Evolutionary conservation across 495 filamentous ascomycete species (phyloP).

Genomic region (Terfezia boudieri): DNA sequence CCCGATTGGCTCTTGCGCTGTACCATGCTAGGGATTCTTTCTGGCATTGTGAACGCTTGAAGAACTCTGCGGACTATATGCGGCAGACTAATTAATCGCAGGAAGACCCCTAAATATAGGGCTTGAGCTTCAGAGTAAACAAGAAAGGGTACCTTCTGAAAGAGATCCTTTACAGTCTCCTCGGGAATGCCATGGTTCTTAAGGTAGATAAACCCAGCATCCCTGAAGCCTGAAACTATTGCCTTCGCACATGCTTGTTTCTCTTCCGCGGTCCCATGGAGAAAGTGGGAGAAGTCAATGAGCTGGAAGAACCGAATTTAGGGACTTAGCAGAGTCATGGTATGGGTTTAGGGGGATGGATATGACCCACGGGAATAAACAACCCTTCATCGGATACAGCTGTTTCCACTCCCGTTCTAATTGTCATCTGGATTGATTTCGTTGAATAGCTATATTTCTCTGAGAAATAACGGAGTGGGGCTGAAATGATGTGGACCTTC

Average conservation of each 20-base stretch:
- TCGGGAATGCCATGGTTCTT: conserved; percentile 50
- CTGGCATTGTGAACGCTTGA: conserved; percentile 40
- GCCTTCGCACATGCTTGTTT: conserved; percentile 43
- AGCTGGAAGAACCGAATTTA: conserved; percentile 30
- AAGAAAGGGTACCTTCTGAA: conserved; percentile 23
- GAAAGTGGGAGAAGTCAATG: conserved; percentile 65
- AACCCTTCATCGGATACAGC: conserved; percentile 45
- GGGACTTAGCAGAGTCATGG: too few relatives aligned
- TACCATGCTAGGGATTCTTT: conserved; percentile 55
- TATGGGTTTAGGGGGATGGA: too few relatives aligned
- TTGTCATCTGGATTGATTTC: too few relatives aligned
- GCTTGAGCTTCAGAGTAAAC: too few relatives aligned
- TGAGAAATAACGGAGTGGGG: too few relatives aligned
- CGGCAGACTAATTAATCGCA: not conserved
- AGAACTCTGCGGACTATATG: conserved; percentile 39
- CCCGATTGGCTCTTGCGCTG: conserved; percentile 47
- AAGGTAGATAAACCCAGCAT: conserved; percentile 78
- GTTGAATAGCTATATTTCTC: too few relatives aligned
- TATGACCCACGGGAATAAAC: conserved; percentile 35
- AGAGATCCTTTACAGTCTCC: conserved; percentile 35
- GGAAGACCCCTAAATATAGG: not conserved
- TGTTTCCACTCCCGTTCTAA: conserved; percentile 15
- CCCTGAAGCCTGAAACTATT: conserved; percentile 60
- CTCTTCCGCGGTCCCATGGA: conserved; percentile 36
- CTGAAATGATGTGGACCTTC: too few relatives aligned